Evolutionary conservation across 495 filamentous ascomycete species (phyloP).

Genomic region (Cladorrhinum samala): DNA sequence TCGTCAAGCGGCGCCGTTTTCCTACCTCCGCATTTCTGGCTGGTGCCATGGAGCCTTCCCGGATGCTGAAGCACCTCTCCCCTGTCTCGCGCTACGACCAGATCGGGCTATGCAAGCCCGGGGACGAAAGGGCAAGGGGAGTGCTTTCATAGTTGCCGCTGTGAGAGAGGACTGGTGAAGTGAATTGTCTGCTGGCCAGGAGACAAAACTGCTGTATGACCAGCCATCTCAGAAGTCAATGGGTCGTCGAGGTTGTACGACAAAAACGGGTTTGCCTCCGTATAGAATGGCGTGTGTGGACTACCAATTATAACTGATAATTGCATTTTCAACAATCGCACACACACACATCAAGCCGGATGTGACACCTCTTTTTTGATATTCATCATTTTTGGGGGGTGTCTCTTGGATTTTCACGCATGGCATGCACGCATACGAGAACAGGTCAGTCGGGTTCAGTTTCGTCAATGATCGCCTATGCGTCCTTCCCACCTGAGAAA

Average conservation of each 20-base stretch:
- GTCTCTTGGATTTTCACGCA: not conserved
- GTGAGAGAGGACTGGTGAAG: not conserved
- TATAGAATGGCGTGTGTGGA: too few relatives aligned
- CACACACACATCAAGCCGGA: slow-evolving; percentile 1
- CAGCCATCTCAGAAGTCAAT: too few relatives aligned
- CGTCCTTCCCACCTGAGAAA: slow-evolving; percentile 22
- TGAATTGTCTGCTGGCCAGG: not conserved
- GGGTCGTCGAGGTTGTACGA: too few relatives aligned
- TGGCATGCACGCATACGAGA: not conserved
- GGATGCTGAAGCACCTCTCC: slow-evolving; percentile 10
- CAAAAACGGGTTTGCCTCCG: too few relatives aligned
- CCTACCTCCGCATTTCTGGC: slow-evolving; percentile 25
- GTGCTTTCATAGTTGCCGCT: not conserved
- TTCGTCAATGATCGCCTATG: slow-evolving; percentile 14
- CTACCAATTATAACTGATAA: not conserved
- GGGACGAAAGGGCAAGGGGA: not conserved
- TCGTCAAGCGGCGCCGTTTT: slow-evolving; percentile 28
- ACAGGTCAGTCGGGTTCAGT: not conserved
- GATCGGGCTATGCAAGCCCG: slow-evolving; percentile 20
- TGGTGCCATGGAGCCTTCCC: slow-evolving; percentile 6
- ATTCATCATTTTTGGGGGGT: slow-evolving; percentile 3
- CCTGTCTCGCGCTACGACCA: slow-evolving; percentile 20
- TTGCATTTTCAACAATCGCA: not conserved
- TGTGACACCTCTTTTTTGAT: not conserved
- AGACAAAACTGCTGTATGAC: too few relatives aligned